Percentiles rank a stretch among this genome's conserved stretches.
Conservation (phyloP, 2,329 filamentous ascomycete species). For the Aspergillus costaricaensis region DNA sequence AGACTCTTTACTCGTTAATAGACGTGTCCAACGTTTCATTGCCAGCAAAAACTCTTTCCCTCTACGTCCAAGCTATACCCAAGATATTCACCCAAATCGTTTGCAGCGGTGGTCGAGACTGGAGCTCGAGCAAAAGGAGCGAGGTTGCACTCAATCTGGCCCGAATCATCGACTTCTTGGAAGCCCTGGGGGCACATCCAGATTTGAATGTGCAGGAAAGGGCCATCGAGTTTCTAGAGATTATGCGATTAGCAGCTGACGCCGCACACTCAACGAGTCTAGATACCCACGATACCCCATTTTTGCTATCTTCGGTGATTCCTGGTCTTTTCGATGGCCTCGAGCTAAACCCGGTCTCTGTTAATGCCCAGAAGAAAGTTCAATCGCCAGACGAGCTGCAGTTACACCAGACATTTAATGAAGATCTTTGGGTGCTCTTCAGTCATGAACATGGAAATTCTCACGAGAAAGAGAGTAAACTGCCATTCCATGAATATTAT, state of each 20-base stretch:
- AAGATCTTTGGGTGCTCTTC: slow-evolving; percentile 69
- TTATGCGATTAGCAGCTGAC: slow-evolving; percentile 84
- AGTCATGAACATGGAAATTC: slow-evolving; percentile 55
- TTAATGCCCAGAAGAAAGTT: slow-evolving; percentile 80
- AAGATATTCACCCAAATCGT: slow-evolving; percentile 80
- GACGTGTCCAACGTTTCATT: slow-evolving; percentile 63
- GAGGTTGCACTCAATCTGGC: slow-evolving; percentile 76
- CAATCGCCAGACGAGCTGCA: slow-evolving; percentile 74
- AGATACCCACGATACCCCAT: slow-evolving; percentile 62
- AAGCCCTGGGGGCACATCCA: slow-evolving; percentile 77
- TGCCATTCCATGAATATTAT: slow-evolving; percentile 43
- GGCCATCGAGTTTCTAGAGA: slow-evolving; percentile 86
- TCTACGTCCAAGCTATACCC: slow-evolving; percentile 78
- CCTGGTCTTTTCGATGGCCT: slow-evolving; percentile 82
- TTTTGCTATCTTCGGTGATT: slow-evolving; percentile 86
- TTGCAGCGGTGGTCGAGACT: slow-evolving; percentile 60
- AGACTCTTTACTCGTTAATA: slow-evolving; percentile 71
- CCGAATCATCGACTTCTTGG: slow-evolving; percentile 77
- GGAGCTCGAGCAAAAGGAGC: slow-evolving; percentile 73
- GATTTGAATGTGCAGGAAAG: slow-evolving; percentile 93
- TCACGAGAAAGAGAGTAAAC: slow-evolving; percentile 49
- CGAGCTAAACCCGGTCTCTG: slow-evolving; percentile 88
- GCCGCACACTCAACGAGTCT: slow-evolving; percentile 51
- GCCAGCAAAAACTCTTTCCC: slow-evolving; percentile 68
- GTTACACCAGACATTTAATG: slow-evolving; percentile 79